phyloP scores from a whole-genome alignment of 1,284 basidiomycete species.

The Fistulina hepatica region DNA sequence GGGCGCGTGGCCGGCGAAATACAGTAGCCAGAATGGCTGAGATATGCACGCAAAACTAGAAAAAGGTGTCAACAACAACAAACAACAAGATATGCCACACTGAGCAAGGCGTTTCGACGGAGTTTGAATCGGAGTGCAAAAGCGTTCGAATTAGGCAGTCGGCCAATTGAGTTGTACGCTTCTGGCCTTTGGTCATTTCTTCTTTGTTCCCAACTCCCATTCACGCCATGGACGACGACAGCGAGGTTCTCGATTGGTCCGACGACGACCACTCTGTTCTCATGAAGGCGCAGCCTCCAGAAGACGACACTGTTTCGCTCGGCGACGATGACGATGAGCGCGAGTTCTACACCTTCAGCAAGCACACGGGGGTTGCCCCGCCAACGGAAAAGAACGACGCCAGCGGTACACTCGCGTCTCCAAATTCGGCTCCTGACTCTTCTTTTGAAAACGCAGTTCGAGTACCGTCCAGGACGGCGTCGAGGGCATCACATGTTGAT shows the following conservation, averaged over 20 bases:
- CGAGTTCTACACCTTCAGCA: constrained; percentile 25
- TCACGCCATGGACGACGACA: constrained; percentile 51
- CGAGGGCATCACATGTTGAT: too few relatives aligned
- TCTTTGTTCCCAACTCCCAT: constrained; percentile 13
- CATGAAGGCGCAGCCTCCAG: too few relatives aligned
- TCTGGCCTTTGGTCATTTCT: constrained; percentile 18
- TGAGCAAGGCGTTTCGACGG: too few relatives aligned
- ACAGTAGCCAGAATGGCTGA: neutral
- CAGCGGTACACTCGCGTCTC: constrained; percentile 10
- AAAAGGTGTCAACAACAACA: too few relatives aligned
- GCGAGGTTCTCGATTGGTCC: constrained; percentile 64
- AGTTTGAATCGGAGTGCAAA: constrained; percentile 18
- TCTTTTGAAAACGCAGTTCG: neutral
- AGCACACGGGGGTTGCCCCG: too few relatives aligned
- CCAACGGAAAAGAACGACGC: constrained; percentile 17
- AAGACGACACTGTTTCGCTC: constrained; percentile 13
- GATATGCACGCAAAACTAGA: neutral
- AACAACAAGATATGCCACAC: too few relatives aligned
- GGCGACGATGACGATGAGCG: constrained; percentile 15
- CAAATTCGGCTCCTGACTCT: constrained; percentile 9
- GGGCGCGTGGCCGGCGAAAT: too few relatives aligned
- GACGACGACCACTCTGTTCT: constrained; percentile 66
- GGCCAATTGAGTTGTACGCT: too few relatives aligned
- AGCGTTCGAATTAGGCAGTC: too few relatives aligned
- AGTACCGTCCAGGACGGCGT: too few relatives aligned